Evolutionary conservation across 1,139 yeast species (phyloP).

Genomic region (Saccharomyces hybrid): DNA sequence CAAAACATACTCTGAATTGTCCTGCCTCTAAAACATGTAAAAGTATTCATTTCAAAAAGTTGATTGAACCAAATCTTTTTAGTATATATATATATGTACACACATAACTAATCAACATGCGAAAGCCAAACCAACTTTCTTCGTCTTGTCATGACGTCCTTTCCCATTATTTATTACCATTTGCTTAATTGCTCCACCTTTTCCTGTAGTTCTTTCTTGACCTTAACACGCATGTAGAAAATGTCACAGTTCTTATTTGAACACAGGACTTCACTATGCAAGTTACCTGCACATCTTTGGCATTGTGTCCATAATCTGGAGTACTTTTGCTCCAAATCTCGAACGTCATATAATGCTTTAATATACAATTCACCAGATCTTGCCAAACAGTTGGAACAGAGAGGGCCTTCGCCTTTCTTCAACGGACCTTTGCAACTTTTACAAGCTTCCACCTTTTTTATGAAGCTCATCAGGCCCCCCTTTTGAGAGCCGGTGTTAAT

Average conservation of each 20-base stretch:
- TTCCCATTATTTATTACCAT: slow-evolving; percentile 33
- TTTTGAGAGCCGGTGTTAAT: slow-evolving; percentile 45
- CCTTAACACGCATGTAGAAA: slow-evolving; percentile 93
- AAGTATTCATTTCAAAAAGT: not conserved
- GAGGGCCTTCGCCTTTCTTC: slow-evolving; percentile 61
- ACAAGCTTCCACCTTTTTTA: slow-evolving; percentile 82
- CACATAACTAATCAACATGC: not conserved
- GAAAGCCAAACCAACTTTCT: not conserved
- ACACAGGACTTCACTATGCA: slow-evolving; percentile 93
- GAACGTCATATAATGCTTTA: slow-evolving; percentile 69
- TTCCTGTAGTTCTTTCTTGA: slow-evolving; percentile 73
- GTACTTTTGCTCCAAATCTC: slow-evolving; percentile 72
- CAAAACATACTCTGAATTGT: slow-evolving; percentile 30
- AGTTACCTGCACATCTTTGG: slow-evolving; percentile 92
- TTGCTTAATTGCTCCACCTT: slow-evolving; percentile 64
- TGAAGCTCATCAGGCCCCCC: slow-evolving; percentile 86
- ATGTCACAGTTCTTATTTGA: slow-evolving; percentile 96
- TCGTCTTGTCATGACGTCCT: not conserved
- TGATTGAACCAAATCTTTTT: not conserved
- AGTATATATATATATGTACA: not conserved
- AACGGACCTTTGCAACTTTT: slow-evolving; percentile 82
- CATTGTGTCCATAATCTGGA: slow-evolving; percentile 96
- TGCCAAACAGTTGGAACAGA: slow-evolving; percentile 71
- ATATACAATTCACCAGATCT: slow-evolving; percentile 75
- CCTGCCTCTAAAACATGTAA: slow-evolving; percentile 13